Base-by-base conservation (phyloP, 371 early-diverging fungal species). In the Mucor racemosus region DNA sequence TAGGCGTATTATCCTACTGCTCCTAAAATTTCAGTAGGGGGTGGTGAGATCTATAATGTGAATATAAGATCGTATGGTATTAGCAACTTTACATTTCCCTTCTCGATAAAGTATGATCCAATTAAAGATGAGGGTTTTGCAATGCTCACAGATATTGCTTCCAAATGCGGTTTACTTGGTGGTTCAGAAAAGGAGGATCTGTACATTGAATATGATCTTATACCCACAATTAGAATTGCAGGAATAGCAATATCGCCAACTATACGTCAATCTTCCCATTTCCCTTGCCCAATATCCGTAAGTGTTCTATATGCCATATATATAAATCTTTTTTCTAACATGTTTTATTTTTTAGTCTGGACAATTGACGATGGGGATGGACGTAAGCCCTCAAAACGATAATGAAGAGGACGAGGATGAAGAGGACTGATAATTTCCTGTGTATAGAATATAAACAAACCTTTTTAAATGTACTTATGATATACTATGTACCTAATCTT, bases 1-100 rank as follows among this genome's bases (percentile, higher is more conserved):
- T 26, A 78, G 82, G 82, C 80, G 7, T 82, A 74, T 64, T 82
- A 82, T 38, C 80, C 78, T n/a, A 73, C 62, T 17, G 50, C 53
- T 6, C 71, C 74, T 6, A 59, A 59, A 15, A 66, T 71, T 1
- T 62, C 78, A 2, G 73, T 80, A 50, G 82, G 82, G 26, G 82
- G 80, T 17, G 82, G 82, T 41, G 55, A 44, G 1, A 40, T 80
- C 39, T 54, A 57, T 54, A 60, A 78, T 8, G 72, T 75, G 17
- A 55, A 68, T n/a, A 73, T 82, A 65, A 69, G 69, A 5, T 58
- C 63, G 6, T 61, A 80, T 36, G 68, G 76, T 9, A 75, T 66
- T 19, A 72, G 58, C 53, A 64, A 66, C 60, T 67, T 82, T 46
- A 63, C 59, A 1, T 82, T 82, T 66, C 78, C 80, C 9, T 76